Evolutionary conservation across 371 early-diverging fungal genomes (phyloP).

Genomic region (Circinella minor): DNA sequence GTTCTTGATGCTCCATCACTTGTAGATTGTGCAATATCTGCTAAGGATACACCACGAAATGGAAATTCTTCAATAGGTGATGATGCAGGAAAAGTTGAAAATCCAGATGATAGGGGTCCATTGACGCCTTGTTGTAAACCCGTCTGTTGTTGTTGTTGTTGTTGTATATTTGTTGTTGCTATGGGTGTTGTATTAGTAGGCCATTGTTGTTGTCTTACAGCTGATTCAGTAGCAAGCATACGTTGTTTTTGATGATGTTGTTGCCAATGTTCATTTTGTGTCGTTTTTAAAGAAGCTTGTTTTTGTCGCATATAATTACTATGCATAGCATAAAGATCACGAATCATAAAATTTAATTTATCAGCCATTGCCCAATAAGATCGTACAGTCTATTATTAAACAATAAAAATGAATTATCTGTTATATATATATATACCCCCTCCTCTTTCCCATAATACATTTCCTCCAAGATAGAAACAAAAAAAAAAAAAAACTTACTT

Average conservation of each 20-base stretch:
- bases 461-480: background rate
- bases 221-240: background rate
- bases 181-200: constrained; percentile 11
- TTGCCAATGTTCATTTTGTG: constrained; percentile 8
- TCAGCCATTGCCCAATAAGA: constrained; percentile 68
- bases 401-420: background rate
- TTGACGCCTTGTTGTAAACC: too few species aligned
- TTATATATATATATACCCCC: constrained; percentile 3
- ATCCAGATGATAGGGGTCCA: background rate
- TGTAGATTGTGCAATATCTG: constrained; percentile 26
- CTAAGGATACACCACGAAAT: constrained; percentile 24
- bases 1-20: constrained; percentile 30
- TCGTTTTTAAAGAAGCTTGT: constrained; percentile 11
- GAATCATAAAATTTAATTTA: constrained; percentile 63
- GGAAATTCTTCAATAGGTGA: constrained; percentile 6
- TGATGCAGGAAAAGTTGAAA: background rate
- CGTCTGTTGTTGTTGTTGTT: constrained; percentile 9
- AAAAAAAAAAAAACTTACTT: constrained; percentile 33
- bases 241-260: constrained; percentile 9
- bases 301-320: constrained; percentile 25
- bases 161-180: constrained; percentile 12
- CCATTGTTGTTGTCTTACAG: constrained; percentile 5
- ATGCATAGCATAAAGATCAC: constrained; percentile 63
- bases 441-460: background rate
- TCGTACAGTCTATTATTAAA: constrained; percentile 55